Percentiles rank a stretch among this genome's conserved stretches.
phyloP scores from a whole-genome alignment of 495 filamentous ascomycete genomes.

The Xylaria acuta region DNA sequence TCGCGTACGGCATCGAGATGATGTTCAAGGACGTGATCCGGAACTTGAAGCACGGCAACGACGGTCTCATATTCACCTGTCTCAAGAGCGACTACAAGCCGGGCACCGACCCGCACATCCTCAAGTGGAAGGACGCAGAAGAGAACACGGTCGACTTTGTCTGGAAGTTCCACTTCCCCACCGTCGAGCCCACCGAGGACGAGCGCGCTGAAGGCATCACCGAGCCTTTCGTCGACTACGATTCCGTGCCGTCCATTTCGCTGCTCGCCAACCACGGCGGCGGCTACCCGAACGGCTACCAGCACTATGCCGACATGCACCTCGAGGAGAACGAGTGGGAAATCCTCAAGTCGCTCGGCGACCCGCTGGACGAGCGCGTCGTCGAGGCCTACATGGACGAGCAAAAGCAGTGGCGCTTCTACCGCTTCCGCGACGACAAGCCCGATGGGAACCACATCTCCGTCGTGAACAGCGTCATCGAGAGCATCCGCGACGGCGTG shows the following conservation, averaged over 20 bases:
- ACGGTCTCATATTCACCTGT: conserved; percentile 96
- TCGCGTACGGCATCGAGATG: conserved; percentile 85
- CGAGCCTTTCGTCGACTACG: conserved; percentile 63
- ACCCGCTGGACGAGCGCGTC: conserved; percentile 80
- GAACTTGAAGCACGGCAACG: conserved; percentile 85
- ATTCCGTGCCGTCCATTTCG: conserved; percentile 57
- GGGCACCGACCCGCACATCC: conserved; percentile 88
- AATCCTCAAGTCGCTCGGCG: conserved; percentile 67
- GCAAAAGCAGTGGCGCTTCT: conserved; percentile 77
- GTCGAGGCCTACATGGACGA: conserved; percentile 86
- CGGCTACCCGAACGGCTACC: conserved; percentile 60
- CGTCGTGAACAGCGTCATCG: conserved; percentile 73
- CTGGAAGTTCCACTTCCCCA: conserved; percentile 76
- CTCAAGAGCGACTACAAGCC: conserved; percentile 81
- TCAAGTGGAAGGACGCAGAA: conserved; percentile 94
- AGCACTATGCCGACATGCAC: conserved; percentile 67
- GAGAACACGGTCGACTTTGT: conserved; percentile 96
- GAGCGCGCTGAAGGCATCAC: conserved; percentile 67
- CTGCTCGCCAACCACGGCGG: conserved; percentile 53
- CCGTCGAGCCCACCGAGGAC: conserved; percentile 70
- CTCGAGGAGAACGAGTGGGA: conserved; percentile 85
- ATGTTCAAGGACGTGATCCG: conserved; percentile 89
- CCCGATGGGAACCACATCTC: conserved; percentile 82
- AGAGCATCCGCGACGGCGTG: conserved; percentile 77
- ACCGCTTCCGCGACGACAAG: conserved; percentile 91